Conservation (phyloP, 345 rosid species). For the Arabis alpina region DNA sequence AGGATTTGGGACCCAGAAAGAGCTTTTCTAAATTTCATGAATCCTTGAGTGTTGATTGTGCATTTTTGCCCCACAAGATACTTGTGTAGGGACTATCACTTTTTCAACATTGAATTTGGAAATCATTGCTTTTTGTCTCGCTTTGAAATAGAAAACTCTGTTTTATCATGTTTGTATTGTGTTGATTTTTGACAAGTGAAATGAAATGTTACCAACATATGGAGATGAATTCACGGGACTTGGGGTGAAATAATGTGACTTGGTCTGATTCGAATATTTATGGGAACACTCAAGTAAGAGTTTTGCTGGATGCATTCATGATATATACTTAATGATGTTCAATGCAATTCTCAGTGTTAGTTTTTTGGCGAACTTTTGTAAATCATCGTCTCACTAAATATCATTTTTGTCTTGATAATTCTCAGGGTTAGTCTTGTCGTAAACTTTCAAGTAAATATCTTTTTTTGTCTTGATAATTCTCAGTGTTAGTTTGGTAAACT, state of each 20-base stretch:
- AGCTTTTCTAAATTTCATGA: conserved; percentile 20
- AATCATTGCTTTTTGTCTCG: conserved; percentile 19
- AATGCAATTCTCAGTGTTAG: conserved; percentile 13
- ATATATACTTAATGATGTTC: background rate
- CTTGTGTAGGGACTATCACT: conserved; percentile 31
- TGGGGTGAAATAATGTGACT: conserved; percentile 3
- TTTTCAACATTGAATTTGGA: conserved; percentile 7
- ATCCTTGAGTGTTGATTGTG: conserved; percentile 31
- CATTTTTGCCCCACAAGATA: conserved; percentile 20
- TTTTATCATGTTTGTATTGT: background rate
- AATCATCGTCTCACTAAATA: conserved; percentile 6
- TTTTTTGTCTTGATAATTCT: background rate
- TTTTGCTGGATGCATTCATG: conserved; percentile 10
- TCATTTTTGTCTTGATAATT: background rate
- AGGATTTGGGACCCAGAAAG: conserved; percentile 35
- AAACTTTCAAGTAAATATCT: conserved; percentile 29
- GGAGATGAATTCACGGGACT: background rate
- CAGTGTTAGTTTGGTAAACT: no score
- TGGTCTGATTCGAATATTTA: background rate
- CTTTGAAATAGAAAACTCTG: background rate
- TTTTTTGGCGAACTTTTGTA: conserved; percentile 14
- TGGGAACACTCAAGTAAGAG: background rate
- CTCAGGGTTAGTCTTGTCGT: conserved; percentile 18
- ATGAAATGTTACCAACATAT: conserved; percentile 19
- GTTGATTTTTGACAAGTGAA: conserved; percentile 26